These are phyloP conservation scores for Globisporangium solare DNA, from an alignment of 352 stramenopile genomes.

Conservation along the genomic window DNA sequence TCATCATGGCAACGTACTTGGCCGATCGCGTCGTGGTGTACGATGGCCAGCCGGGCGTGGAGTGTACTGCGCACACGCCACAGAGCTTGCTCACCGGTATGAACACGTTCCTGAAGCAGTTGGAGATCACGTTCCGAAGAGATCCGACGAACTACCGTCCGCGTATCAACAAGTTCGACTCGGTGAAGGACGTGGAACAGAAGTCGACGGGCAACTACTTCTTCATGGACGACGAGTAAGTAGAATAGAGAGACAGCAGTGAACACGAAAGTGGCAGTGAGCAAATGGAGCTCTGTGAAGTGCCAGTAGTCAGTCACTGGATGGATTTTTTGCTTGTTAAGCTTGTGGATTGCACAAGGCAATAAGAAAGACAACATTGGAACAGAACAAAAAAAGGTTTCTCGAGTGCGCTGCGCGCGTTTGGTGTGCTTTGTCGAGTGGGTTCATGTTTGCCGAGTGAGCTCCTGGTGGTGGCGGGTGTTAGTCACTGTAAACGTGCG, in stretches of 20 bases:
- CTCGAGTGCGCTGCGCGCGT: background rate
- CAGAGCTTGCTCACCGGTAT: slow-evolving; percentile 96
- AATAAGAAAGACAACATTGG: slow-evolving; percentile 8
- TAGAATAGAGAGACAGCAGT: background rate
- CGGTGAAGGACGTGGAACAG: slow-evolving; percentile 97
- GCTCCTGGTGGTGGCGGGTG: slow-evolving; percentile 9
- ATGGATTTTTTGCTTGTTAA: slow-evolving; percentile 13
- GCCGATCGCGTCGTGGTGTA: slow-evolving; percentile 96
- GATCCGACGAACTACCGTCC: slow-evolving; percentile 99
- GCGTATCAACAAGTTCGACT: slow-evolving; percentile 95
- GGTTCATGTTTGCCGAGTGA: slow-evolving; percentile 11
- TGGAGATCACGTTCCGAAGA: slow-evolving; percentile 99
- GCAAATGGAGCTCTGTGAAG: background rate
- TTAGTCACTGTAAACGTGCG: too few relatives aligned
- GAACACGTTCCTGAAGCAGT: slow-evolving; percentile 99
- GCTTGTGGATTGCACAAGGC: background rate
- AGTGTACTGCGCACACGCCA: slow-evolving; percentile 95
- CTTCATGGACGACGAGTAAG: slow-evolving; percentile 95
- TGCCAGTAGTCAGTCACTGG: too few relatives aligned
- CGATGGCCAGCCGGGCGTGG: slow-evolving; percentile 93
- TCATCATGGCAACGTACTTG: slow-evolving; percentile 99
- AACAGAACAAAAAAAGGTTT: background rate
- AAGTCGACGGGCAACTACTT: slow-evolving; percentile 98
- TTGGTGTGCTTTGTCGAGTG: background rate
- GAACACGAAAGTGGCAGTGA: background rate